Conservation (phyloP, 2,329 filamentous ascomycete species). For the Talaromyces islandicus region DNA sequence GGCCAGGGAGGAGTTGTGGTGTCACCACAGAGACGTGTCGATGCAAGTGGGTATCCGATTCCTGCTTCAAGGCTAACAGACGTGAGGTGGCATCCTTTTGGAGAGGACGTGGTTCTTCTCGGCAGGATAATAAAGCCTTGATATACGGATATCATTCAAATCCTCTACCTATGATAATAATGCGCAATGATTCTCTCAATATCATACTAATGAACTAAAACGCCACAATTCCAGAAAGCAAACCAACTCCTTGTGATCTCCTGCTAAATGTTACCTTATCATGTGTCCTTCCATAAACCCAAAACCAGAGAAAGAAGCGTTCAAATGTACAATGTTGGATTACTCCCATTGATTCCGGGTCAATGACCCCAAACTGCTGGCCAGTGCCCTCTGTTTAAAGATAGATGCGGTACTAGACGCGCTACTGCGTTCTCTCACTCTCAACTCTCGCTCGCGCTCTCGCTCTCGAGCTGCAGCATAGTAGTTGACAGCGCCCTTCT, state of each 20-base stretch:
- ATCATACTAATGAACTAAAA: background rate
- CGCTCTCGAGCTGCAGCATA: slow-evolving; percentile 51
- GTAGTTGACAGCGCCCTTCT: slow-evolving; percentile 56
- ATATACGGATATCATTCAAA: background rate
- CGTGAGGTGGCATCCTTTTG: slow-evolving; percentile 70
- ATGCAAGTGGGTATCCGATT: slow-evolving; percentile 49
- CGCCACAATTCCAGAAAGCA: background rate
- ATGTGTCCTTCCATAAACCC: background rate
- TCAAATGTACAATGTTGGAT: background rate
- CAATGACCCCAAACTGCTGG: slow-evolving; percentile 4
- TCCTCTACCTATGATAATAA: background rate
- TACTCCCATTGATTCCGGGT: slow-evolving; percentile 5
- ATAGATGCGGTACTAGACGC: slow-evolving; percentile 12
- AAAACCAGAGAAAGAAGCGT: background rate
- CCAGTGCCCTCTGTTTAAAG: slow-evolving; percentile 5
- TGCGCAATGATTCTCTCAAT: background rate
- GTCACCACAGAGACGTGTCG: slow-evolving; percentile 54
- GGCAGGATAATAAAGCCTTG: slow-evolving; percentile 46
- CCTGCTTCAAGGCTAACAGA: slow-evolving; percentile 53
- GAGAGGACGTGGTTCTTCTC: slow-evolving; percentile 73
- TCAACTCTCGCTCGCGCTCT: slow-evolving; percentile 52
- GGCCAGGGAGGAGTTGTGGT: slow-evolving; percentile 76
- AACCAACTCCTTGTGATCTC: background rate
- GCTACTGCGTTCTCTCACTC: slow-evolving; percentile 42
- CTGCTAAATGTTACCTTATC: background rate